phyloP scores from a whole-genome alignment of 257 asterid species.

The Echites panduratus region DNA sequence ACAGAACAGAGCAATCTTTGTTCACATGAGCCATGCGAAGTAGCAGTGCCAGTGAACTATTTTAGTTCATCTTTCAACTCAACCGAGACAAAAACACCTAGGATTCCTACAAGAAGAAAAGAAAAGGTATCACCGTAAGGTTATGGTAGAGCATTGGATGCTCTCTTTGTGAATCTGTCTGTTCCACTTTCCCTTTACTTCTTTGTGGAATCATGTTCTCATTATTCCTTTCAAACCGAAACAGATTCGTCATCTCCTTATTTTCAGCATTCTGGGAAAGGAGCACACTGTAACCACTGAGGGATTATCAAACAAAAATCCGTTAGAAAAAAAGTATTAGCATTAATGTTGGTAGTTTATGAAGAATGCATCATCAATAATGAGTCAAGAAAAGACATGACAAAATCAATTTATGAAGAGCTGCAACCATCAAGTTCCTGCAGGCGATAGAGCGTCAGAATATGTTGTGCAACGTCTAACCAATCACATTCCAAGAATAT shows the following conservation, averaged over 20 bases:
- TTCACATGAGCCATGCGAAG: not conserved
- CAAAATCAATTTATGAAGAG: no score
- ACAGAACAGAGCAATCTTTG: not conserved
- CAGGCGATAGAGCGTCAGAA: no score
- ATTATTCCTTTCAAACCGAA: slow-evolving; percentile 7
- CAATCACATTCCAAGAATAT: no score
- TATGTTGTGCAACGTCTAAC: no score
- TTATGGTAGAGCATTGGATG: slow-evolving; percentile 8
- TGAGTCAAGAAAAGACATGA: no score
- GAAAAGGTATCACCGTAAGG: not conserved
- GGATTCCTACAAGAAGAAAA: slow-evolving; percentile 9
- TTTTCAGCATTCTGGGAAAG: not conserved
- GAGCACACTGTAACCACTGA: not conserved
- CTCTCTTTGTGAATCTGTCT: not conserved
- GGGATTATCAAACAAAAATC: not conserved
- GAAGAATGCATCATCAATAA: no score
- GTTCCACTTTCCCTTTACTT: not conserved
- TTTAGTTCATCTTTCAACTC: not conserved
- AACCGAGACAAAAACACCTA: slow-evolving; percentile 8
- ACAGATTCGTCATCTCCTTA: not conserved
- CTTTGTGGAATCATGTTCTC: slow-evolving; percentile 2
- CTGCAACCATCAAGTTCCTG: no score
- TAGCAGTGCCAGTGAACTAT: not conserved
- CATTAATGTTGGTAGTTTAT: not conserved
- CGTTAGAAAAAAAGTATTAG: not conserved